Evolutionary conservation across 2,329 filamentous ascomycete genomes (phyloP), one percentile per base, ranked within the genome.

Genomic region (Fusarium dimerum): DNA sequence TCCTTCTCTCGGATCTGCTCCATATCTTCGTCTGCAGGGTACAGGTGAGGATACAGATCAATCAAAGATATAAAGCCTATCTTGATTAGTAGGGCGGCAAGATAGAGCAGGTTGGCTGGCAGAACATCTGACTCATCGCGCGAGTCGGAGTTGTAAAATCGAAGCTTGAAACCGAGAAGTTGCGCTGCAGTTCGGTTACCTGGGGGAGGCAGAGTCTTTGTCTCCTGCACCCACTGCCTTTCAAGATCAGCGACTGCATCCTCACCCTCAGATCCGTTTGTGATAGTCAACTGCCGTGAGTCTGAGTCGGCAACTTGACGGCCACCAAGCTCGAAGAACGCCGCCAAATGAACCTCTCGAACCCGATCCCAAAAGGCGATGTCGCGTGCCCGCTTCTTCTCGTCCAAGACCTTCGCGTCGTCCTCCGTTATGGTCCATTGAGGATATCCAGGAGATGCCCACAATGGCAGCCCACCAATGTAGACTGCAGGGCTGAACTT

Each of bases 101-200:
- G 82, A 61, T 94, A 96, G 30, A 97, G 90, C 3, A 99, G 79
- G 63, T 99, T 99, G 39, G 94, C 90, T 0, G 94, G 94, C 2
- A 97, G 79, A 3, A 86, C 80, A 65, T 97, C 94, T 1, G 82
- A 77, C 48, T 86, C 81, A 54, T 90, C 85, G 50, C 93, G 84
- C 36, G 88, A 86, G 29, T 86, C 78, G 0, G 91, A 95, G 40
- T 90, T 89, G 68, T 99, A 99, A 71, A 96, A 99, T 13, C 90
- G 89, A 46, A 99, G 82, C 73, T 99, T 99, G 80, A 99, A 99
- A 5, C 94, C 94, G 13, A 99, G 85, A 4, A 99, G 81, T 69
- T 97, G 94, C 30, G 95, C 95, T 1, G 94, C 94, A 53, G 95
- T 90, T 41, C 88, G 85, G 68, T 97, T 99, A 30, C 95, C 94